Conservation (phyloP, 2,329 filamentous ascomycete genomes). For the Epichloe sylvatica region DNA sequence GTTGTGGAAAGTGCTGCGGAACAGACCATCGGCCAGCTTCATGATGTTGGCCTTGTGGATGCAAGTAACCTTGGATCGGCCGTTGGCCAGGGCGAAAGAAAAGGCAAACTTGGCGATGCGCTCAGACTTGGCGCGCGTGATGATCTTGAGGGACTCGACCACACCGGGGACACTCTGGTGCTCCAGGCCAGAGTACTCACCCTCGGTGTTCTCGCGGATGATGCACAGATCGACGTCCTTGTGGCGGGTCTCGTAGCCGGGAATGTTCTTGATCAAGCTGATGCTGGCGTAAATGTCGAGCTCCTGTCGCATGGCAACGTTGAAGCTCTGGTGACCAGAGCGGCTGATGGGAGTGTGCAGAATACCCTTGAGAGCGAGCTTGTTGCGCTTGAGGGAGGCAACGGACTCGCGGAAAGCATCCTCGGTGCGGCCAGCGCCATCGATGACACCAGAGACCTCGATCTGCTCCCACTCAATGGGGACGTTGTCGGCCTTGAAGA, state of each 20-base stretch:
- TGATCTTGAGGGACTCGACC: conserved; percentile 99
- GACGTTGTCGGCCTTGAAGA: conserved; percentile 99
- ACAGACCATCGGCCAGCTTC: conserved; percentile 97
- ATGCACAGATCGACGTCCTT: conserved; percentile 96
- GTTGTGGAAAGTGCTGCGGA: conserved; percentile 93
- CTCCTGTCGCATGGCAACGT: conserved; percentile 96
- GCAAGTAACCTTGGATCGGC: conserved; percentile 97
- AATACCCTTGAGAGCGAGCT: conserved; percentile 97
- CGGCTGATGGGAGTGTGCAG: conserved; percentile 93
- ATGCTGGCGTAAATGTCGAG: conserved; percentile 99
- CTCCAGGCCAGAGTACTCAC: conserved; percentile 97
- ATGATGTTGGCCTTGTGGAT: conserved; percentile 99
- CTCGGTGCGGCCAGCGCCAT: conserved; percentile 68
- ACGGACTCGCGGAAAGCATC: conserved; percentile 93
- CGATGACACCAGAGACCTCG: conserved; percentile 82
- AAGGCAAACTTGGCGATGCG: conserved; percentile 99
- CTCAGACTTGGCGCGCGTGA: conserved; percentile 97
- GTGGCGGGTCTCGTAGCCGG: conserved; percentile 94
- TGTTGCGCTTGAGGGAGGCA: conserved; percentile 92
- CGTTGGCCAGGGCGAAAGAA: conserved; percentile 94
- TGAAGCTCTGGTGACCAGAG: conserved; percentile 98
- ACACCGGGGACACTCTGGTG: conserved; percentile 94
- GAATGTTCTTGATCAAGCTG: conserved; percentile 98
- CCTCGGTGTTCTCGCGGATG: conserved; percentile 99
- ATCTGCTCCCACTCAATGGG: conserved; percentile 98